Evolutionary conservation across 2,329 filamentous ascomycete species (phyloP), one percentile per base, ranked within the genome.

Genomic region (Chrysoporthe cubensis): DNA sequence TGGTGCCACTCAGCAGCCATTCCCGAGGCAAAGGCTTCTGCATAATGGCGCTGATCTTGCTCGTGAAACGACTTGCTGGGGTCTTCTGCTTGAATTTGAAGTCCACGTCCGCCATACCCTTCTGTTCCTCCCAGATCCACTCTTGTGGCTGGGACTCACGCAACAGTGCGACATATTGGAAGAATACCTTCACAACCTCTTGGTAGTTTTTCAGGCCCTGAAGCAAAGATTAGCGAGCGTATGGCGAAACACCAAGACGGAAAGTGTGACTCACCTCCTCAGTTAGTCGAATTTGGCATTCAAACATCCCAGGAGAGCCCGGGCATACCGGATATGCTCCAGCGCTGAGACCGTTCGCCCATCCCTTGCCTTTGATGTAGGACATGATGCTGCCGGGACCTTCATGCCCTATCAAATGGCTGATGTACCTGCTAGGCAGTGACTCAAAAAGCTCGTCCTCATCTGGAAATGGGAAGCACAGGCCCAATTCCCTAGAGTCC

Each of bases 81-180:
- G 90, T 92, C 83, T 98, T 98, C 77, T 98, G 93, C 79, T 90
- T 93, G 80, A 97, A 99, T 72, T 91, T 92, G 84, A 99, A 99
- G 73, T 97, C 92, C 14, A 98, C 93, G 72, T 98, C 94, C 57
- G 92, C 90, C 81, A 98, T 89, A 46, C 90, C 90, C 78, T 94
- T 95, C 78, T 96, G 91, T 79, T 99, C 96, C 43, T 97, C 88
- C 68, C 96, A 94, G 67, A 98, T 94, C 96, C 96, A 98, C 77
- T 96, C 85, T 72, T 96, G 91, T 0, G 95, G 94, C 5, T 91
- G 87, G 2, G 86, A 85, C 74, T 97, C 92, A 71, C 89, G 89
- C 66, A 99, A 86, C 77, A 99, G 87, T 13, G 93, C 89, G 71
- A 98, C 89, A 75, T 99, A 99, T 77, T 97, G 91, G 81, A 97